phyloP scores from a whole-genome alignment of 805 yeast genomes.

The Nakazawaea sp. region DNA sequence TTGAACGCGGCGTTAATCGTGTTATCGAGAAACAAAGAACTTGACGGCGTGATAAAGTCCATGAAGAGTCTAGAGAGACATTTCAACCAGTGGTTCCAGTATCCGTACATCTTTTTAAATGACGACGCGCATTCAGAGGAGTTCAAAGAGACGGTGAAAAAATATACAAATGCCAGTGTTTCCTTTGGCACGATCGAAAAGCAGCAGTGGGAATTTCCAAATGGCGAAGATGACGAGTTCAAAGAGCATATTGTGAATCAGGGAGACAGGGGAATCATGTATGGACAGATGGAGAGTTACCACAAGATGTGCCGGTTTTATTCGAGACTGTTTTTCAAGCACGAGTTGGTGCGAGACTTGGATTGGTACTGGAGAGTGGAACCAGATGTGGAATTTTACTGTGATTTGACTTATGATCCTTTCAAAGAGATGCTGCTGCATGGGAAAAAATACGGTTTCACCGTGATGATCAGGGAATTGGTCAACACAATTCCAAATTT shows the following conservation, averaged over 20 bases:
- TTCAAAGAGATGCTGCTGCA: conserved; percentile 67
- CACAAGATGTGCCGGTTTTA: conserved; percentile 96
- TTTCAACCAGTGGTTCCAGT: conserved; percentile 89
- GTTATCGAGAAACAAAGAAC: conserved; percentile 73
- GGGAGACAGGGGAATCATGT: conserved; percentile 78
- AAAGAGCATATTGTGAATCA: conserved; percentile 60
- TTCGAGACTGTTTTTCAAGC: conserved; percentile 76
- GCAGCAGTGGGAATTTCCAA: conserved; percentile 67
- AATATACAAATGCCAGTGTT: conserved; percentile 52
- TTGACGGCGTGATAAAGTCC: conserved; percentile 68
- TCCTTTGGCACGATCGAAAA: conserved; percentile 64
- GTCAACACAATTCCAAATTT: conserved; percentile 77
- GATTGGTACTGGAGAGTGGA: conserved; percentile 98
- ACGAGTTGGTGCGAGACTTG: conserved; percentile 58
- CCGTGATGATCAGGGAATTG: conserved; percentile 71
- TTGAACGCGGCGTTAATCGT: conserved; percentile 85
- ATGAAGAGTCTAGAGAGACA: conserved; percentile 75
- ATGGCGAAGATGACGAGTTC: conserved; percentile 33
- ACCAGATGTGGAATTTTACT: conserved; percentile 83
- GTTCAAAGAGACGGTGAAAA: conserved; percentile 47
- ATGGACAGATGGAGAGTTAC: conserved; percentile 76
- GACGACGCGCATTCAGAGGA: conserved; percentile 66
- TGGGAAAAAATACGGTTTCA: conserved; percentile 79
- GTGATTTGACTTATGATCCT: conserved; percentile 91
- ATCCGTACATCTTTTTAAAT: conserved; percentile 88